A percentile compares a stretch with the other conserved stretches of the same genome.
Conservation (phyloP, 1,284 basidiomycete species). For the Cutaneotrichosporon spelunceum region DNA sequence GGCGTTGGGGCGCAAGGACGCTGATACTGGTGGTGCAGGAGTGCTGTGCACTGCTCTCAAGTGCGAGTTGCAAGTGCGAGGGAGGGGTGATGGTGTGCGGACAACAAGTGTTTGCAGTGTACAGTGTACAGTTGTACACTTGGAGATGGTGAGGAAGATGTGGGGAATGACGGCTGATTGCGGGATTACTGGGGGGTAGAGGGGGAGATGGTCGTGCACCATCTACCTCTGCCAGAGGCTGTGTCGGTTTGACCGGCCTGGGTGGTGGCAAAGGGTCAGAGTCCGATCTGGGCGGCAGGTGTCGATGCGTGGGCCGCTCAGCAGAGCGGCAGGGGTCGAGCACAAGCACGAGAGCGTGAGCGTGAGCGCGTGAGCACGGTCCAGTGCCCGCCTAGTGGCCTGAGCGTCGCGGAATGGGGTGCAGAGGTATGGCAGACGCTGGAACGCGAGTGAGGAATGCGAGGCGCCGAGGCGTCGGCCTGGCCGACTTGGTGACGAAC, state of each 20-base stretch:
- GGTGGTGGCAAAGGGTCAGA: neutral
- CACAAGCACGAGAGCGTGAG: neutral
- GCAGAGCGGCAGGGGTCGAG: neutral
- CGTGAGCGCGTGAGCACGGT: neutral
- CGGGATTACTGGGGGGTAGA: neutral
- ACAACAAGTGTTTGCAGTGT: too few species aligned
- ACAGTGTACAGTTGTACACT: neutral
- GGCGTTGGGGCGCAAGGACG: neutral
- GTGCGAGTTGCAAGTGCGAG: neutral
- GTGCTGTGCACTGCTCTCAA: neutral
- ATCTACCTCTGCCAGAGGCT: neutral
- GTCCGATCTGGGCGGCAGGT: neutral
- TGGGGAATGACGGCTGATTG: neutral
- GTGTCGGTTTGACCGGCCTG: neutral
- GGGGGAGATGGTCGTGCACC: neutral
- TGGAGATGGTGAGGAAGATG: neutral
- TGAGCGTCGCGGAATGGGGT: neutral
- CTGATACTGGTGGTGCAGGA: neutral
- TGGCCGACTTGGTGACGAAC: too few species aligned
- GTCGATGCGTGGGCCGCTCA: neutral
- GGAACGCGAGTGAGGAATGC: too few species aligned
- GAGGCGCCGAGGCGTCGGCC: too few species aligned
- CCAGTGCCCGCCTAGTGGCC: neutral
- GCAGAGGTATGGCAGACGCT: too few species aligned
- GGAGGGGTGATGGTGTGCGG: neutral